Conservation (phyloP, 2,329 filamentous ascomycete species). For the Fonsecaea pugnacius region DNA sequence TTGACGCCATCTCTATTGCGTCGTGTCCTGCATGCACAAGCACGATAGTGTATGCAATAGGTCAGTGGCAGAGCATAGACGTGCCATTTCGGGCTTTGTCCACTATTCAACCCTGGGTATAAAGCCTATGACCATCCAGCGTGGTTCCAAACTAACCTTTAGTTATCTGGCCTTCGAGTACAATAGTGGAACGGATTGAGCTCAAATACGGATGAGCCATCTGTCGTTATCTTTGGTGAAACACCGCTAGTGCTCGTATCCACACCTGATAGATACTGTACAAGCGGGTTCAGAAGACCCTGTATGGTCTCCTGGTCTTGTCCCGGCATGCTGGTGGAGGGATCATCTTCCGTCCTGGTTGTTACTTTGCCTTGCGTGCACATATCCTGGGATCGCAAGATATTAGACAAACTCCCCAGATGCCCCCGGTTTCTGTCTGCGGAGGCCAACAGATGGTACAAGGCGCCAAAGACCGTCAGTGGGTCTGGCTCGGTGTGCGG, state of each 20-base stretch:
- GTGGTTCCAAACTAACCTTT: not conserved
- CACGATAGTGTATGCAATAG: not conserved
- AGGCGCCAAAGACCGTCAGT: not conserved
- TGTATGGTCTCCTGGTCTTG: not conserved
- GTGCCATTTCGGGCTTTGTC: not conserved
- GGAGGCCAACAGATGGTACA: conserved; percentile 1
- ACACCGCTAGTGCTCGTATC: not conserved
- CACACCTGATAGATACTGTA: not conserved
- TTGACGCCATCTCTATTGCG: not conserved
- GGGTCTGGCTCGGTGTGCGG: conserved; percentile 8
- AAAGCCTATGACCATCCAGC: not conserved
- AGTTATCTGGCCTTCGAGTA: not conserved
- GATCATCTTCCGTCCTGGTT: not conserved
- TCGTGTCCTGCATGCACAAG: not conserved
- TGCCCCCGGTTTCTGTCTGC: conserved; percentile 1
- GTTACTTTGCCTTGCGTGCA: not conserved
- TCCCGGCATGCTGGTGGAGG: not conserved
- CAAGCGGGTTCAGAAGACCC: not conserved
- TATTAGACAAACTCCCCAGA: not conserved
- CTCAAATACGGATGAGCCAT: not conserved
- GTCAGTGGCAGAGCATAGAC: not conserved
- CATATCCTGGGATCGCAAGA: not conserved
- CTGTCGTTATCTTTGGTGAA: not conserved
- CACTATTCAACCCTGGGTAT: not conserved
- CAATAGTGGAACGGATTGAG: not conserved